Percentiles rank a stretch among this genome's conserved stretches.
Evolutionary conservation across 2,329 filamentous ascomycete genomes (phyloP).

Genomic region (Calonectria naviculata): DNA sequence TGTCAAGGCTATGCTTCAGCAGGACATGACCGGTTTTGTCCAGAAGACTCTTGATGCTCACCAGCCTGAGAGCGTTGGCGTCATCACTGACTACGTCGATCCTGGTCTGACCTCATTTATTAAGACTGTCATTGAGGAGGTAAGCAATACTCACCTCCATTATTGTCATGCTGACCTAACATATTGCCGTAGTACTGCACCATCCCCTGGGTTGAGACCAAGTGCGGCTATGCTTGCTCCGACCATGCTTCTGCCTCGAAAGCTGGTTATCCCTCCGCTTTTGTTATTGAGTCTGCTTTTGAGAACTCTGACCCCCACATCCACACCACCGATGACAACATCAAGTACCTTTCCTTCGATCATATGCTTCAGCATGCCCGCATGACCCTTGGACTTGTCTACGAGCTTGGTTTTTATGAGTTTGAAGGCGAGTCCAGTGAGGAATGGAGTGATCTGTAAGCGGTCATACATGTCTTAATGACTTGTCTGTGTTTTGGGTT

Average conservation of each 20-base stretch:
- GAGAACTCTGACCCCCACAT: conserved; percentile 75
- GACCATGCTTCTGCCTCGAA: conserved; percentile 81
- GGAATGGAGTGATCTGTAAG: conserved; percentile 50
- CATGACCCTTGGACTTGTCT: conserved; percentile 84
- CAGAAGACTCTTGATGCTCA: conserved; percentile 86
- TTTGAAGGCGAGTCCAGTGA: conserved; percentile 60
- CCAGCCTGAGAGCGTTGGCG: conserved; percentile 85
- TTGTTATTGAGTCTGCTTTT: conserved; percentile 81
- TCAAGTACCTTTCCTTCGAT: conserved; percentile 81
- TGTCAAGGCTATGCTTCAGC: conserved; percentile 96
- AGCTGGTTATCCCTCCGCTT: conserved; percentile 79
- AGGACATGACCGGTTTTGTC: conserved; percentile 96
- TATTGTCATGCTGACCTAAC: not conserved
- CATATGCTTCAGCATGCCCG: conserved; percentile 93
- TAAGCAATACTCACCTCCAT: conserved; percentile 26
- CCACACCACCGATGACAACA: conserved; percentile 75
- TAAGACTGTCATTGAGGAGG: conserved; percentile 81
- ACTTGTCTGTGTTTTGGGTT: not conserved
- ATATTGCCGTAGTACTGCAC: conserved; percentile 76
- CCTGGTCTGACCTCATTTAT: conserved; percentile 86
- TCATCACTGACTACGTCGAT: conserved; percentile 94
- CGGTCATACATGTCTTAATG: not conserved
- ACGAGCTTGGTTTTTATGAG: conserved; percentile 84
- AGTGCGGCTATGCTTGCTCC: conserved; percentile 88
- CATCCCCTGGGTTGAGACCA: conserved; percentile 87